Evolutionary conservation across 1,284 basidiomycete genomes (phyloP).

Genomic region (Sanghuangporus baumii): DNA sequence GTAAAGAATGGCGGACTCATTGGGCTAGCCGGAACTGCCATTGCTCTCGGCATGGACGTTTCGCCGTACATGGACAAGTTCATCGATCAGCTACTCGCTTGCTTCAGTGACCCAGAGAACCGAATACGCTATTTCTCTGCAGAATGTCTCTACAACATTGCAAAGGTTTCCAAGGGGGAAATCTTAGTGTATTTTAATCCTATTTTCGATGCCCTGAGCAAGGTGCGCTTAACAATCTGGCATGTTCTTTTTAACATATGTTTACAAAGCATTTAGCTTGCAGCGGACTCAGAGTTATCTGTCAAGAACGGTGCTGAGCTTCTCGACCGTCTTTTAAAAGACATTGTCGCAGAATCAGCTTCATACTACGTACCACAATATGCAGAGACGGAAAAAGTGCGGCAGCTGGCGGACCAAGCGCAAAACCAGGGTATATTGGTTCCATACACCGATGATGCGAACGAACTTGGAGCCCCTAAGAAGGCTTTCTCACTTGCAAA

Average conservation of each 20-base stretch:
- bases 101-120: slow-evolving; percentile 93
- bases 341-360: slow-evolving; percentile 96
- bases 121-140: slow-evolving; percentile 96
- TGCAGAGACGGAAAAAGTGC: slow-evolving; percentile 68
- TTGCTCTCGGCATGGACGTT: slow-evolving; percentile 90
- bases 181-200: slow-evolving; percentile 97
- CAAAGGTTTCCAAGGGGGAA: slow-evolving; percentile 97
- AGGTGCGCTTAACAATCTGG: slow-evolving; percentile 48
- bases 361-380: slow-evolving; percentile 92
- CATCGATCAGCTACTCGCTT: slow-evolving; percentile 84
- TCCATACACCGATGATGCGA: slow-evolving; percentile 47
- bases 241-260: slow-evolving; percentile 8
- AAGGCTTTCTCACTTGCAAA: slow-evolving; percentile 91
- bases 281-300: slow-evolving; percentile 92
- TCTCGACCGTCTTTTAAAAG: slow-evolving; percentile 94
- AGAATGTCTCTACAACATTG: slow-evolving; percentile 97
- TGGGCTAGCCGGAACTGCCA: slow-evolving; percentile 93
- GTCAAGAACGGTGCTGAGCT: slow-evolving; percentile 99
- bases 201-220: slow-evolving; percentile 95
- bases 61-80: slow-evolving; percentile 94
- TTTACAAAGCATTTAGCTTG: slow-evolving; percentile 54
- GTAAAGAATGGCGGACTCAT: slow-evolving; percentile 94
- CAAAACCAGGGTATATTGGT: slow-evolving; percentile 54
- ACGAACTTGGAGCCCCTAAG: slow-evolving; percentile 42
- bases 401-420: slow-evolving; percentile 38